These are phyloP conservation scores for Gentiana straminea DNA, from an alignment of 257 asterid species.

Conservation along the genomic window DNA sequence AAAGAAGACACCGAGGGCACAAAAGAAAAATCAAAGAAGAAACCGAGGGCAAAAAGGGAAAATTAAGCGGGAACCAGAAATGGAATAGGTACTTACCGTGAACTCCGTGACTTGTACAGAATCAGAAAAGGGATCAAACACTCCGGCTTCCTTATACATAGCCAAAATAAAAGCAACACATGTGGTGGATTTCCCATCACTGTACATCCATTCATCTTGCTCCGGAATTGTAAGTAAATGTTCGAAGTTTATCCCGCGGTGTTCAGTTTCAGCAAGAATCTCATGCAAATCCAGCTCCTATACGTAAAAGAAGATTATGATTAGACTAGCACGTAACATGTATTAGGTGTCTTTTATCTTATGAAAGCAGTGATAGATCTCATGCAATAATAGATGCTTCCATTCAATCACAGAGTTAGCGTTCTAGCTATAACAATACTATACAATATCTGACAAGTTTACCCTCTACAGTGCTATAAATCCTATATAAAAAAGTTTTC, in stretches of 20 bases:
- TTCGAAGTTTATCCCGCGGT: slow-evolving; percentile 81
- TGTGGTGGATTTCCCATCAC: slow-evolving; percentile 96
- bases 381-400: too few relatives aligned
- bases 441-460: too few relatives aligned
- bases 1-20: not conserved
- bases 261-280: slow-evolving; percentile 82
- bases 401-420: too few relatives aligned
- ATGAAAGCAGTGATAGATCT: too few relatives aligned
- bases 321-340: not conserved
- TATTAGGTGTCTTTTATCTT: too few relatives aligned
- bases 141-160: slow-evolving; percentile 94
- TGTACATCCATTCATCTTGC: slow-evolving; percentile 97
- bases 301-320: slow-evolving; percentile 8
- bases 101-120: slow-evolving; percentile 96
- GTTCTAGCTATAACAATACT: too few relatives aligned
- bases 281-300: slow-evolving; percentile 79
- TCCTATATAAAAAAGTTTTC: too few relatives aligned
- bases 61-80: slow-evolving; percentile 1
- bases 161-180: slow-evolving; percentile 94
- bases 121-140: slow-evolving; percentile 62
- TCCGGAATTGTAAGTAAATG: slow-evolving; percentile 89
- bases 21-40: not conserved
- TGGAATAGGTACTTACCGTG: slow-evolving; percentile 47
- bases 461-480: too few relatives aligned
- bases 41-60: not conserved